Conservation (phyloP, 2,329 filamentous ascomycete genomes). For the Claviceps arundinis region DNA sequence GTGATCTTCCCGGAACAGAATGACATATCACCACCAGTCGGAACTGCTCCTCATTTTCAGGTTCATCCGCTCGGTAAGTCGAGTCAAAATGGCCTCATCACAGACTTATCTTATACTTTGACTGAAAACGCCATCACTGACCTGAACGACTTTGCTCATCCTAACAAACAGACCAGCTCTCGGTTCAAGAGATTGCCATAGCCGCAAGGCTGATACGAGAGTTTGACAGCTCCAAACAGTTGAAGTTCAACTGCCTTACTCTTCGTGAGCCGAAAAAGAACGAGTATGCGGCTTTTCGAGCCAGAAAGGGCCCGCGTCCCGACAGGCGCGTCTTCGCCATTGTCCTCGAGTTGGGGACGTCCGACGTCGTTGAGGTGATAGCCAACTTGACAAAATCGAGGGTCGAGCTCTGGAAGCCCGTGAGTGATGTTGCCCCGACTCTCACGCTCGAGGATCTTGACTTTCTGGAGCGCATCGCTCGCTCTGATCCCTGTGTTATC, state of each 20-base stretch:
- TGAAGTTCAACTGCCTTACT: constrained; percentile 50
- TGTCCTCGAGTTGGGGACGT: constrained; percentile 26
- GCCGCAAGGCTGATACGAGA: constrained; percentile 36
- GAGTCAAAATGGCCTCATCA: background rate
- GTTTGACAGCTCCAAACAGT: constrained; percentile 16
- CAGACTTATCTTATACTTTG: background rate
- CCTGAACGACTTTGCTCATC: background rate
- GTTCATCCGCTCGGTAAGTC: constrained; percentile 24
- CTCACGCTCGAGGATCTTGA: constrained; percentile 73
- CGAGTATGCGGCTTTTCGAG: constrained; percentile 48
- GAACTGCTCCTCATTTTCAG: constrained; percentile 15
- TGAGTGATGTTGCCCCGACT: constrained; percentile 32
- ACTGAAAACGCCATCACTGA: background rate
- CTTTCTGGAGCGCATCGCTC: constrained; percentile 54
- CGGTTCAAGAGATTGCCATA: constrained; percentile 37
- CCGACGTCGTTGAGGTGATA: constrained; percentile 36
- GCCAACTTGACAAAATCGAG: constrained; percentile 29
- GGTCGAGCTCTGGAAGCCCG: constrained; percentile 32
- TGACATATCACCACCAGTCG: constrained; percentile 22
- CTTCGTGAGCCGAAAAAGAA: constrained; percentile 51
- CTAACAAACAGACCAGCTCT: constrained; percentile 32
- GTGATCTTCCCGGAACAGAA: constrained; percentile 30
- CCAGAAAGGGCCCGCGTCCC: constrained; percentile 30
- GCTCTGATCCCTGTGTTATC: constrained; percentile 60
- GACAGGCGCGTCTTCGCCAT: constrained; percentile 38